phyloP scores from a whole-genome alignment of 192 early-diverging fungal genomes.

The Coemansia sp. region DNA sequence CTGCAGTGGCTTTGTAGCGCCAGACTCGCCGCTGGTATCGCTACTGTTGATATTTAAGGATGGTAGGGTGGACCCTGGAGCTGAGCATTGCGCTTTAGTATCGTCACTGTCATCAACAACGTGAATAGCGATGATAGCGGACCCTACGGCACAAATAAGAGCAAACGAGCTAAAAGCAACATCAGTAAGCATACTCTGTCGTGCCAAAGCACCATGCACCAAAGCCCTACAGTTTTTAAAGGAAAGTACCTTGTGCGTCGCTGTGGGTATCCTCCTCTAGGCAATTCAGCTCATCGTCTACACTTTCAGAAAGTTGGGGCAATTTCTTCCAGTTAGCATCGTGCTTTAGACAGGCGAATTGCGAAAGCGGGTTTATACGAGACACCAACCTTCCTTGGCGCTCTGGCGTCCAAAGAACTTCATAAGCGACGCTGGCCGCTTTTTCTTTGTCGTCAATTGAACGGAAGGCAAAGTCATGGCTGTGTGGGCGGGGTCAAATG shows the following conservation, averaged over 20 bases:
- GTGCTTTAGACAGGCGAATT: not conserved
- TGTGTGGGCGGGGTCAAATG: not conserved
- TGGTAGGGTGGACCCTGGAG: not conserved
- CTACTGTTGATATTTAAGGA: not conserved
- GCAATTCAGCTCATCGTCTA: not conserved
- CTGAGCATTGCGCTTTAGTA: not conserved
- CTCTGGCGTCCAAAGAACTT: slow-evolving; percentile 25
- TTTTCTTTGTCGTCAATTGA: slow-evolving; percentile 11
- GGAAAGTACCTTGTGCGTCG: not conserved
- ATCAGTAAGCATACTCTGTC: not conserved
- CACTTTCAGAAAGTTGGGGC: not conserved
- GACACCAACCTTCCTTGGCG: slow-evolving; percentile 16
- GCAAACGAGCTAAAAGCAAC: not conserved
- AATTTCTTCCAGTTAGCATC: not conserved
- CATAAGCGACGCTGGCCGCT: slow-evolving; percentile 32
- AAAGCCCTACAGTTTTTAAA: not conserved
- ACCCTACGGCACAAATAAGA: not conserved
- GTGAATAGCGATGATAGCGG: not conserved
- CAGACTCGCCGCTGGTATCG: not conserved
- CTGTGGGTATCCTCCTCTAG: not conserved
- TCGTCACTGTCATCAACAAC: not conserved
- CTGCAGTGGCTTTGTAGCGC: slow-evolving; percentile 1
- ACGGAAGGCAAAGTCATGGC: not conserved
- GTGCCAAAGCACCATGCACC: not conserved
- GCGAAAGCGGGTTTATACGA: not conserved